phyloP scores from a whole-genome alignment of 495 filamentous ascomycete species.

The Aspergillus taichungensis region DNA sequence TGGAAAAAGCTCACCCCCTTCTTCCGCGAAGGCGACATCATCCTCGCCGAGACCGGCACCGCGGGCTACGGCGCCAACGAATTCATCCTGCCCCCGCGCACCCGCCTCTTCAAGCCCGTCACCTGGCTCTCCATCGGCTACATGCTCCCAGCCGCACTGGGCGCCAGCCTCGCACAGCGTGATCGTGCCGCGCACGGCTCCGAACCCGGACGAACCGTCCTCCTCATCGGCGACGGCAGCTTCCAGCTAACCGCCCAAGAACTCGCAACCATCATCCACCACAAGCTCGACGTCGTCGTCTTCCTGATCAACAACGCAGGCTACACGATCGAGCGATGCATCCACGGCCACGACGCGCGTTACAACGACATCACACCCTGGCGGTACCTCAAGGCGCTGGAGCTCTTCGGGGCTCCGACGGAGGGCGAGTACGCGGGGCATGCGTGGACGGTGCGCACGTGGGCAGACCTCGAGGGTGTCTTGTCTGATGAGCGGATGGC shows the following conservation, averaged over 20 bases:
- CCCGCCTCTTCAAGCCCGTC: constrained; percentile 20
- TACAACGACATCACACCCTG: constrained; percentile 66
- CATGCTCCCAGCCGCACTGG: constrained; percentile 32
- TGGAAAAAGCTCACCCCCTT: constrained; percentile 12
- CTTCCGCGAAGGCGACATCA: constrained; percentile 20
- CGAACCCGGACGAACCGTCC: constrained; percentile 35
- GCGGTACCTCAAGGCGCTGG: constrained; percentile 40
- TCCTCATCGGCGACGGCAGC: constrained; percentile 74
- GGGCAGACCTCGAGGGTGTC: constrained; percentile 9
- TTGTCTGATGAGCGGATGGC: constrained; percentile 15
- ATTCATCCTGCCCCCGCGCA: constrained; percentile 14
- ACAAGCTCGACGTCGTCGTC: constrained; percentile 57
- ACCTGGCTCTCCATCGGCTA: constrained; percentile 36
- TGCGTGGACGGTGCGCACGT: constrained; percentile 3
- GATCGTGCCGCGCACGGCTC: constrained; percentile 11
- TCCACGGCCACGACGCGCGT: constrained; percentile 55
- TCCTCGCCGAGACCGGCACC: constrained; percentile 31
- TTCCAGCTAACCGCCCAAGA: constrained; percentile 73
- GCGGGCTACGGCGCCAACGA: constrained; percentile 16
- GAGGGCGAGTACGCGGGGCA: constrained; percentile 8
- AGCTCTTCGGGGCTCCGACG: constrained; percentile 23
- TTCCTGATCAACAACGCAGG: constrained; percentile 68
- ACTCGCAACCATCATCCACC: constrained; percentile 62
- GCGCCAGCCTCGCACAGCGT: constrained; percentile 32
- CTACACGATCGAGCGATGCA: constrained; percentile 62